Conservation (phyloP, 2,329 filamentous ascomycete genomes). For the Colletotrichum sp. region DNA sequence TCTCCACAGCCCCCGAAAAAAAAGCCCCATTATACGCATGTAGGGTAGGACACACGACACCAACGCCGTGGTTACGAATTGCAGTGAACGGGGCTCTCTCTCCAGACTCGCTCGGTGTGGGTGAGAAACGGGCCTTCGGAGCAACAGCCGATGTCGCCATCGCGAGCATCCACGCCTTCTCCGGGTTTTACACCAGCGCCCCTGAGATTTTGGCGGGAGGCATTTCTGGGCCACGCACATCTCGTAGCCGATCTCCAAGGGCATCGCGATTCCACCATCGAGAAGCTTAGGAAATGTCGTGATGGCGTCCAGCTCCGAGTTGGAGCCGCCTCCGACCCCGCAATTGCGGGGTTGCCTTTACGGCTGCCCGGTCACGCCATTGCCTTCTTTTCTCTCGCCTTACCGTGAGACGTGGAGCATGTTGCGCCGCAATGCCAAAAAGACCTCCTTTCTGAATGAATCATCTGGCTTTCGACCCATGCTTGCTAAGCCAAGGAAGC, state of each 20-base stretch:
- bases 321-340: slow-evolving; percentile 15
- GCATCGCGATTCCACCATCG: not conserved
- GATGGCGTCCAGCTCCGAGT: slow-evolving; percentile 3
- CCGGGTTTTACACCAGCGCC: not conserved
- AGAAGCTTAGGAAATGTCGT: not conserved
- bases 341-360: slow-evolving; percentile 9
- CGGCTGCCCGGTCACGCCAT: slow-evolving; percentile 19
- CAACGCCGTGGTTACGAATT: not conserved
- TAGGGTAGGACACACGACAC: slow-evolving; percentile 3
- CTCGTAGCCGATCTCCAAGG: not conserved
- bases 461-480: not conserved
- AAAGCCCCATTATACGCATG: not conserved
- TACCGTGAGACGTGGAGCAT: not conserved
- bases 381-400: not conserved
- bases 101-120: not conserved
- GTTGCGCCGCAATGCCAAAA: not conserved
- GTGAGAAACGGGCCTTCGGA: not conserved
- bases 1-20: not conserved
- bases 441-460: not conserved
- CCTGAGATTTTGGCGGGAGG: not conserved
- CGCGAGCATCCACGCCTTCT: not conserved
- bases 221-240: not conserved
- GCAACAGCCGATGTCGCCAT: not conserved
- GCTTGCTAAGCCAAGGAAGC: not conserved
- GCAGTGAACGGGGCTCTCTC: not conserved